Evolutionary conservation across 2,329 filamentous ascomycete species (phyloP).

Genomic region (Sphaerulina musiva): DNA sequence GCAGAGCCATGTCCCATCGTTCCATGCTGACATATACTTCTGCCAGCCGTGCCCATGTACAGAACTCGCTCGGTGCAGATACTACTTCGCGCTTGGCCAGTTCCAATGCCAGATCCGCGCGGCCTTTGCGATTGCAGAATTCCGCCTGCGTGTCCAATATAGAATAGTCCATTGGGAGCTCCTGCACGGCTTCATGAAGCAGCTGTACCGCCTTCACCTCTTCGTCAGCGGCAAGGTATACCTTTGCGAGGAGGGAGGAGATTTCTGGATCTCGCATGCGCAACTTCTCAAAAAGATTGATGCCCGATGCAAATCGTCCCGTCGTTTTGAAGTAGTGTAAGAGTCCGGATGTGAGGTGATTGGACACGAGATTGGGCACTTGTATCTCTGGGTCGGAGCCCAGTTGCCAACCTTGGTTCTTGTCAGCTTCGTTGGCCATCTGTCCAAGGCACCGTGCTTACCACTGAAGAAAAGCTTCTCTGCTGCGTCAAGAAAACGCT

Average conservation of each 20-base stretch:
- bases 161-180: constrained; percentile 95
- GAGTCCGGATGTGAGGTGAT: constrained; percentile 88
- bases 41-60: constrained; percentile 88
- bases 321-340: constrained; percentile 94
- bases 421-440: constrained; percentile 5
- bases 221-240: constrained; percentile 90
- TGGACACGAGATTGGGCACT: constrained; percentile 92
- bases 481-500: constrained; percentile 88
- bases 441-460: constrained; percentile 33
- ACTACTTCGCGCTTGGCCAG: constrained; percentile 93
- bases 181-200: constrained; percentile 78
- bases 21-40: constrained; percentile 92
- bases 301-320: constrained; percentile 86
- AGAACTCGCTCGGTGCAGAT: constrained; percentile 92
- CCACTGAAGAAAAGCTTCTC: constrained; percentile 93
- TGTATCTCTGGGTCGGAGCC: constrained; percentile 96
- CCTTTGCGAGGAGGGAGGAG: constrained; percentile 81
- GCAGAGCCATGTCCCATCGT: constrained; percentile 91
- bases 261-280: constrained; percentile 86
- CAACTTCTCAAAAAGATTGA: constrained; percentile 96
- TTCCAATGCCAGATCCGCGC: constrained; percentile 78
- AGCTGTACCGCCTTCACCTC: constrained; percentile 92
- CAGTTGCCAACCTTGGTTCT: constrained; percentile 70
- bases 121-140: constrained; percentile 83
- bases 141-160: constrained; percentile 91